Percentiles rank a stretch among this genome's conserved stretches.
Evolutionary conservation across 2,329 filamentous ascomycete species (phyloP).

Genomic region (Sporothrix variecibatus): DNA sequence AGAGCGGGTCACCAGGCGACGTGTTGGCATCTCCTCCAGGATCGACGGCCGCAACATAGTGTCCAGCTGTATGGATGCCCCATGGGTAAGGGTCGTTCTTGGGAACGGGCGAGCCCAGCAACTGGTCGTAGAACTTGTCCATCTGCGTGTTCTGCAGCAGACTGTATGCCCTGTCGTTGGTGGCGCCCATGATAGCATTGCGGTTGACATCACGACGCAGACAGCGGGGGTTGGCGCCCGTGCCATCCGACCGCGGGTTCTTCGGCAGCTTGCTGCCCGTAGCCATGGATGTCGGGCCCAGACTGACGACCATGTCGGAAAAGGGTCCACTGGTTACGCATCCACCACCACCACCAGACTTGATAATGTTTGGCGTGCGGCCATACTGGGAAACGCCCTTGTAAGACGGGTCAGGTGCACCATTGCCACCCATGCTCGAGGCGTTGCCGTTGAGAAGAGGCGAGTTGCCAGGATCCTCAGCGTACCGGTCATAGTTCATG

Average conservation of each 20-base stretch:
- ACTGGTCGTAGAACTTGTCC: slow-evolving; percentile 30
- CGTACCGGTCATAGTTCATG: slow-evolving; percentile 55
- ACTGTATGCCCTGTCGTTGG: slow-evolving; percentile 33
- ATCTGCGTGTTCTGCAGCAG: slow-evolving; percentile 28
- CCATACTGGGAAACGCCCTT: slow-evolving; percentile 36
- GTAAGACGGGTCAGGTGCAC: slow-evolving; percentile 36
- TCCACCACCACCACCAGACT: slow-evolving; percentile 55
- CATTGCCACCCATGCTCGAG: slow-evolving; percentile 53
- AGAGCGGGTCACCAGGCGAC: slow-evolving; percentile 44
- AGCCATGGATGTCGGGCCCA: slow-evolving; percentile 41
- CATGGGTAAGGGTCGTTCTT: slow-evolving; percentile 29
- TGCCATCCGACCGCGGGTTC: slow-evolving; percentile 40
- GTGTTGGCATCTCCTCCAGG: slow-evolving; percentile 41
- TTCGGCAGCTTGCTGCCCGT: slow-evolving; percentile 36
- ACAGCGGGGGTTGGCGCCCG: slow-evolving; percentile 48
- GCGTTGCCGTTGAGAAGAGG: slow-evolving; percentile 57
- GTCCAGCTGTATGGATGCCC: slow-evolving; percentile 40
- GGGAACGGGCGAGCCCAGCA: slow-evolving; percentile 30
- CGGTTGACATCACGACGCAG: slow-evolving; percentile 42
- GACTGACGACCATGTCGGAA: slow-evolving; percentile 44
- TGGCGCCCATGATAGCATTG: slow-evolving; percentile 34
- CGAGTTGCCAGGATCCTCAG: slow-evolving; percentile 50
- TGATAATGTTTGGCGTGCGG: slow-evolving; percentile 45
- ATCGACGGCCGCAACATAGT: slow-evolving; percentile 42
- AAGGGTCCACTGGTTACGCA: slow-evolving; percentile 55